A percentile compares a stretch with the other conserved stretches of the same genome.
Conservation (phyloP, 1,139 yeast genomes). For the Taphrina flavorubra region DNA sequence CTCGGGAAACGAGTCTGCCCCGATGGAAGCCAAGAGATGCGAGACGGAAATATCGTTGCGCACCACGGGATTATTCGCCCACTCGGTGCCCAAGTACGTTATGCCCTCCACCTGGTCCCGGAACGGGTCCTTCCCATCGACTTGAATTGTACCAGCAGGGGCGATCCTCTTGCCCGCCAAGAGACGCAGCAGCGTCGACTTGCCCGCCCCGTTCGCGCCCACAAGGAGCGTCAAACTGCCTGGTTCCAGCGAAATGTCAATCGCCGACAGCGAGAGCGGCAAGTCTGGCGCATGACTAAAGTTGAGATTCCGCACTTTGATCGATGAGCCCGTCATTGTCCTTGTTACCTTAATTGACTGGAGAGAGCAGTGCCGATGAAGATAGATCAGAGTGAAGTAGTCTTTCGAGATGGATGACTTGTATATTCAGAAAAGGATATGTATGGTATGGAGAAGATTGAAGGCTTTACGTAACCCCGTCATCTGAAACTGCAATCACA, state of each 20-base stretch:
- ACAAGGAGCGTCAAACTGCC: constrained; percentile 76
- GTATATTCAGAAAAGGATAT: neutral
- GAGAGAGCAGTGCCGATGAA: neutral
- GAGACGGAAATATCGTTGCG: constrained; percentile 88
- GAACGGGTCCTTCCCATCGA: constrained; percentile 89
- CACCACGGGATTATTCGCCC: constrained; percentile 92
- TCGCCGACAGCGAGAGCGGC: constrained; percentile 71
- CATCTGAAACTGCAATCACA: neutral
- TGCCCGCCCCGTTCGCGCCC: constrained; percentile 98
- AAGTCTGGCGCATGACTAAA: constrained; percentile 68
- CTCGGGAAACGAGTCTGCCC: constrained; percentile 74
- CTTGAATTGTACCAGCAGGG: constrained; percentile 63
- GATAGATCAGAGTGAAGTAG: neutral
- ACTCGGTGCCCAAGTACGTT: constrained; percentile 95
- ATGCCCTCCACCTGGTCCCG: constrained; percentile 65
- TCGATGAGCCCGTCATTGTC: constrained; percentile 11
- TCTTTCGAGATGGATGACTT: too few relatives aligned
- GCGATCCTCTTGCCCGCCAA: constrained; percentile 91
- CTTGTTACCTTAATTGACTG: neutral
- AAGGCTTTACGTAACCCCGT: constrained; percentile 10
- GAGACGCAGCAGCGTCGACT: constrained; percentile 80
- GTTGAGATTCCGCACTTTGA: constrained; percentile 68
- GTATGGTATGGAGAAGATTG: neutral
- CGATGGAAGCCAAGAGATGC: constrained; percentile 76
- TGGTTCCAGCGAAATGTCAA: constrained; percentile 67